Base-by-base conservation (phyloP, 1,139 yeast genomes). In the Groenewaldozyma auringiensis region DNA sequence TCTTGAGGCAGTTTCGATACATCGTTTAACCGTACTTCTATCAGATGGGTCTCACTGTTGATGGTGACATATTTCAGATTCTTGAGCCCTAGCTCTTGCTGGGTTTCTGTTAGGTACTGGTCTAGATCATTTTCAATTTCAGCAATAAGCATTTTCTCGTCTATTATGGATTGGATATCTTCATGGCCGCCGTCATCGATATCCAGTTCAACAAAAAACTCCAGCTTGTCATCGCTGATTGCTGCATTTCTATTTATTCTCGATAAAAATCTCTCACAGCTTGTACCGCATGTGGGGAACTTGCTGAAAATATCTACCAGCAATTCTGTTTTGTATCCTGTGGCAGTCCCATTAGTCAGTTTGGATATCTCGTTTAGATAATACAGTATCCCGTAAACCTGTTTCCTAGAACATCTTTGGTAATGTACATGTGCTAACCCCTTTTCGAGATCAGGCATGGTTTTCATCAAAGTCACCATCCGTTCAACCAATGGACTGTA, bases 361-460 rank as follows among this genome's bases (percentile, higher is more conserved):
- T 46, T 47, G 13, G 64, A 52, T 2, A 63, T 44, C 22, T 46
- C 46, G 18, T 55, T 48, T 42, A 68, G 53, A 21, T 54, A 60
- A 17, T 70, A 71, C 49, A 92, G 64, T 57, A 84, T 75, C 22
- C 67, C 60, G 54, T 74, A 85, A 0, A 85, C 68, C 50, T 88
- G 95, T 47, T 76, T 78, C 36, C 94, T 71, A 17, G 78, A 71
- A 16, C 84, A 49, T 11, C 67, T 53, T 21, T 76, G 76, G 59
- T 86, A 87, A 52, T 85, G 84, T 1, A 86, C 68, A 52, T 83
- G 79, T 46, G 81, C 78, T 40, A 87, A 63, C 2, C 76, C 72
- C 47, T 78, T 74, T 52, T 86, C 88, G 29, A 92, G 64, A 59
- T 92, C 96, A 0, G 80, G 79, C 21, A 74, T 61, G 6, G 61